These are phyloP conservation scores for Endogone sp. DNA, from an alignment of 192 early-diverging fungal genomes.

Conservation along the genomic window DNA sequence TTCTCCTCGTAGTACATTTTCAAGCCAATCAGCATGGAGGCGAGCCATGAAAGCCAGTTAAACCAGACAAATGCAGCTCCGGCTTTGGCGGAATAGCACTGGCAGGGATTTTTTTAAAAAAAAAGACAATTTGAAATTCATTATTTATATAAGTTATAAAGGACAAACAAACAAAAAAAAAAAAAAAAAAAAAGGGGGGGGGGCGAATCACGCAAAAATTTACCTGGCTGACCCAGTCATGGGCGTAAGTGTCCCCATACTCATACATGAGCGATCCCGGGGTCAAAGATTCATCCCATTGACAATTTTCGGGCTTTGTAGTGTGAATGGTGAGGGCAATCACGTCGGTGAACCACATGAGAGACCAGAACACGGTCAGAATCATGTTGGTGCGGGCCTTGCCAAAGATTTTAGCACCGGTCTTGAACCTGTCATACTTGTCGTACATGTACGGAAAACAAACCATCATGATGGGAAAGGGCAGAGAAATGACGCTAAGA, in stretches of 20 bases:
- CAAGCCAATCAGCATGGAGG: neutral
- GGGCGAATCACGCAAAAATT: neutral
- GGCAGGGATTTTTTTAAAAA: neutral
- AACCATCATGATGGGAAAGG: neutral
- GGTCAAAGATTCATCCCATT: neutral
- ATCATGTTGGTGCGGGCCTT: neutral
- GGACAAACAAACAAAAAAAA: neutral
- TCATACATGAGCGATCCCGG: neutral
- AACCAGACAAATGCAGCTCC: neutral
- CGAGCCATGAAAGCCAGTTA: neutral
- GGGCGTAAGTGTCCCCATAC: neutral
- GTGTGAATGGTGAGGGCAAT: neutral
- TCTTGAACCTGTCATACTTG: neutral
- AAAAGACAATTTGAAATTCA: neutral
- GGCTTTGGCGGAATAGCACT: neutral
- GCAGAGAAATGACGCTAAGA: neutral
- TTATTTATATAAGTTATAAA: neutral
- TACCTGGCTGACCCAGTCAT: neutral
- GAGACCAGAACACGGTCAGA: neutral
- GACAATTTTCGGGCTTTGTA: neutral
- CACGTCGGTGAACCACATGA: neutral
- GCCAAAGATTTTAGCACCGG: neutral
- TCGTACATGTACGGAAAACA: neutral
- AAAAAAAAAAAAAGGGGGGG: neutral
- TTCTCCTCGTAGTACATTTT: neutral